A percentile compares a stretch with the other conserved stretches of the same genome.
Conservation (phyloP, 257 asterid species). For the Petunia secreta region DNA sequence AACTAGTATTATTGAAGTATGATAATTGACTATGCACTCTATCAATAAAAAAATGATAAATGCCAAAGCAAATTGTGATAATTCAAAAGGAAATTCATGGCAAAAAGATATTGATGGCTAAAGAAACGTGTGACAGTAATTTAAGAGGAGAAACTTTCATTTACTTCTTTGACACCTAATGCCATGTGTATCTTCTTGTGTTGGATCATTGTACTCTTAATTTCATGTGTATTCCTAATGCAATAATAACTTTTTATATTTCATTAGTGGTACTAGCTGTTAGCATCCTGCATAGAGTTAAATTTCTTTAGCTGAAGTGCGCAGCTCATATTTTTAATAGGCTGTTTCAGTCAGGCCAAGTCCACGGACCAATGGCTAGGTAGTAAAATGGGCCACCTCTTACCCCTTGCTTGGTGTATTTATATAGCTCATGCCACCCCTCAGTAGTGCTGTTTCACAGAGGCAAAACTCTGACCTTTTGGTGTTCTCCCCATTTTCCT, state of each 20-base stretch:
- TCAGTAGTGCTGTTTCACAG: neutral
- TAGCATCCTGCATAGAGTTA: conserved; percentile 7
- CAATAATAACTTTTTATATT: neutral
- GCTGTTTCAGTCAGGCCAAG: neutral
- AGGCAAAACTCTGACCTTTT: neutral
- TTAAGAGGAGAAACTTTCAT: neutral
- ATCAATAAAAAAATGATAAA: neutral
- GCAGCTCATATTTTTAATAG: neutral
- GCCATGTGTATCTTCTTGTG: neutral
- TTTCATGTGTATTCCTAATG: conserved; percentile 5
- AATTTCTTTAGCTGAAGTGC: neutral
- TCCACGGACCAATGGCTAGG: neutral
- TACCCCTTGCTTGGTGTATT: neutral
- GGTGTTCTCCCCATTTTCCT: neutral
- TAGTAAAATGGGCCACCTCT: neutral
- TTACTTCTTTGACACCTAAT: neutral
- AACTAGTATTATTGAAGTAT: neutral
- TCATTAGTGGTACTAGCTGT: neutral
- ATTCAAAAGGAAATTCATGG: neutral
- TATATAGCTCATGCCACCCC: conserved; percentile 9
- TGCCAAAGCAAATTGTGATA: neutral
- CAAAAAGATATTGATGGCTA: conserved; percentile 5
- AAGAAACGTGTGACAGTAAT: neutral
- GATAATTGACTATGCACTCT: too few species aligned
- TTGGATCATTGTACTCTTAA: neutral